Evolutionary conservation across 495 filamentous ascomycete species (phyloP), one percentile per base, ranked within the genome.

Genomic region (Penicillium pancosmium): DNA sequence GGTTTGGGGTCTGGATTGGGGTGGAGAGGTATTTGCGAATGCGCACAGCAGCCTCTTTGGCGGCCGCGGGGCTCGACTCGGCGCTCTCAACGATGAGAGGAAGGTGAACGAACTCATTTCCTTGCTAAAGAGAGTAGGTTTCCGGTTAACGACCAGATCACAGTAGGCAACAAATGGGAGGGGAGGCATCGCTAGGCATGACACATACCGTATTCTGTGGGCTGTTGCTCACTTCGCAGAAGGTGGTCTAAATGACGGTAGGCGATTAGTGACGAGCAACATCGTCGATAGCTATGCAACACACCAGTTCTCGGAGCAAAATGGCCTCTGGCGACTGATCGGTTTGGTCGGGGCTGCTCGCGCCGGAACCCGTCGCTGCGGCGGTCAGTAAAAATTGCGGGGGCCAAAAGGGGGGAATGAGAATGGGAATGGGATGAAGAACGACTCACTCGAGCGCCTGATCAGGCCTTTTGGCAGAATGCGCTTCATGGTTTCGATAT

Each of bases 71-170:
- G 47, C 91, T 93, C 33, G 92, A 96, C 70, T 97, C 95, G 78
- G 93, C 93, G 31, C 87, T 83, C 62, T 98, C 95, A 72, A 99
- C 95, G 63, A 99, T 97, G 27, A 85, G 80, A 7, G 95, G 94
- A n/a, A 99, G 89, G 65, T 91, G 90, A 38, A 96, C 84, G 57
- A 95, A 92, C 77, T 98, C 94, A 66, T 91, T 89, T 60, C 90
- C 90, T 79, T 91, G 72, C 60, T 72, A 47, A 18, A 16, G 18
- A 21, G 35, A 16, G 46, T 43, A 19, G 40, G 49, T 55, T 40
- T 66, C 57, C 18, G 23, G 47, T 44, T 40, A 47, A 47, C 35
- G 13, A 36, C 27, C 21, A 48, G 12, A 51, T 27, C 21, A 13
- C 9, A 13, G 11, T 4, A 25, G 21, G 21, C 9, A 44, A 5